Conservation (phyloP, 768 basidiomycete species). For the Tulasnella sp. region DNA sequence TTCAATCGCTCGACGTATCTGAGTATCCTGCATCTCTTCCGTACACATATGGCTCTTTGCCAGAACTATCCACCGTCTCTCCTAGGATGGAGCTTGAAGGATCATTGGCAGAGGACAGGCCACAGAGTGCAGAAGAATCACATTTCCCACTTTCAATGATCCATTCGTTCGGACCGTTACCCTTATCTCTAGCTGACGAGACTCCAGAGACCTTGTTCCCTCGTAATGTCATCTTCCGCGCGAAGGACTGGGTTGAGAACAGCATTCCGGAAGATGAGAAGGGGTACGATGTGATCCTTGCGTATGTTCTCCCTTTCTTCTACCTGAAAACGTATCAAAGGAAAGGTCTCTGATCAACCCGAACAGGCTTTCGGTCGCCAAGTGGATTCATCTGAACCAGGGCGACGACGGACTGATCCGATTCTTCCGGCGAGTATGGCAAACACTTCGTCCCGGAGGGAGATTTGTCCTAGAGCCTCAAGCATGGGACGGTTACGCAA, state of each 20-base stretch:
- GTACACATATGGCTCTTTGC: neutral
- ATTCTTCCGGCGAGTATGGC: constrained; percentile 56
- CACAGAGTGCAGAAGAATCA: constrained; percentile 19
- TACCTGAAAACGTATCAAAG: neutral
- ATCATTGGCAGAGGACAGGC: too few species aligned
- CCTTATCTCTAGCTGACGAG: constrained; percentile 33
- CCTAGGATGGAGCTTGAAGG: too few species aligned
- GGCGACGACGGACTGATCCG: constrained; percentile 58
- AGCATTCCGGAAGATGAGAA: constrained; percentile 36
- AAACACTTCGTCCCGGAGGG: constrained; percentile 45
- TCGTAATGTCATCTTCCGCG: constrained; percentile 62
- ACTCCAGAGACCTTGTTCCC: constrained; percentile 40
- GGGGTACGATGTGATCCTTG: constrained; percentile 67
- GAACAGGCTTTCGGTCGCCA: constrained; percentile 71
- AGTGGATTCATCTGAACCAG: constrained; percentile 83
- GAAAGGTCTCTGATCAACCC: neutral
- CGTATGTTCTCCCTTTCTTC: too few species aligned
- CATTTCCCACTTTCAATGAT: constrained; percentile 73
- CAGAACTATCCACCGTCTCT: neutral
- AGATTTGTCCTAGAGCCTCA: constrained; percentile 73
- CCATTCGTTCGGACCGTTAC: constrained; percentile 63
- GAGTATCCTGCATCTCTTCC: neutral
- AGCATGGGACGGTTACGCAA: constrained; percentile 71
- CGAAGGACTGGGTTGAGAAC: constrained; percentile 60
- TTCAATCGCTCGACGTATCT: neutral